Percentiles rank a stretch among this genome's conserved stretches.
These are phyloP conservation scores for Botryotinia globosa DNA, from an alignment of 2,329 filamentous ascomycete genomes.

Conservation along the genomic window DNA sequence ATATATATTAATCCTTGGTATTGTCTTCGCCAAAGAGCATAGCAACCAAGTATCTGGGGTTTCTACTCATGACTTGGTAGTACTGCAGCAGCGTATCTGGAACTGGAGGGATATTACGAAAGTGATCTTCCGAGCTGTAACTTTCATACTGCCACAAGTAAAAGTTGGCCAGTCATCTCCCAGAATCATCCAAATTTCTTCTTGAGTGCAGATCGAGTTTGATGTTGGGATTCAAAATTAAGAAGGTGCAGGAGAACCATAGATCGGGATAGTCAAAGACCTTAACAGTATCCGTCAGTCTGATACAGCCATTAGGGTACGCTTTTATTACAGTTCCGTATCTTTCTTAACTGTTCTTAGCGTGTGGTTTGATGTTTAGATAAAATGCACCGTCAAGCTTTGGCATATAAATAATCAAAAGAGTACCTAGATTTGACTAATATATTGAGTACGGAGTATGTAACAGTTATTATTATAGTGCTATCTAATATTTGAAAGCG, in stretches of 20 bases:
- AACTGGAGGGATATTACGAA: neutral
- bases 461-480: neutral
- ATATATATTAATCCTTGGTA: neutral
- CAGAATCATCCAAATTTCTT: neutral
- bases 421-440: neutral
- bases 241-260: neutral
- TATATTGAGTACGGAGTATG: too few species aligned
- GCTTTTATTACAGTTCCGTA: neutral
- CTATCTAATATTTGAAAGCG: neutral
- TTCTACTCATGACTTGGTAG: neutral
- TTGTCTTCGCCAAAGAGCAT: neutral
- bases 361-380: neutral
- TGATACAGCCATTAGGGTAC: neutral
- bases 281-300: neutral
- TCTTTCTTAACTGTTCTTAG: neutral
- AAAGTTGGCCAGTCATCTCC: neutral
- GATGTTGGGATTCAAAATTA: neutral
- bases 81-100: neutral
- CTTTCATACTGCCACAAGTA: neutral
- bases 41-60: neutral
- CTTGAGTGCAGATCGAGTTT: neutral
- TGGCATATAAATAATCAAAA: neutral
- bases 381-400: neutral
- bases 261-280: neutral
- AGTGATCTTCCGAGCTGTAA: neutral